Conservation (phyloP, 257 asterid genomes). For the Cinchona pubescens region DNA sequence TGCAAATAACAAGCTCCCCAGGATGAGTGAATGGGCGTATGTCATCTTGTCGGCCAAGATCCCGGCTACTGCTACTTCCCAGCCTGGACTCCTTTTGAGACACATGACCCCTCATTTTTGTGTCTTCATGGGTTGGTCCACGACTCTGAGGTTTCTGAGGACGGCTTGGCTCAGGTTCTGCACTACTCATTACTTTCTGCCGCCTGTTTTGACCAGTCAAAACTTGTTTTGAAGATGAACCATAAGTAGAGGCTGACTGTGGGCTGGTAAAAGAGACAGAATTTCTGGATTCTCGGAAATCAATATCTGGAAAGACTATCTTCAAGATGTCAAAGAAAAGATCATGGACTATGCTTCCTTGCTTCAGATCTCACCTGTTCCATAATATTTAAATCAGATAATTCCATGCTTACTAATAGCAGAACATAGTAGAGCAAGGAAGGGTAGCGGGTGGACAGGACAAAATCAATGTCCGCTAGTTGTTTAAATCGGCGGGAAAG, state of each 20-base stretch:
- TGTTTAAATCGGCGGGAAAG: background rate
- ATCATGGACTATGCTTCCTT: slow-evolving; percentile 83
- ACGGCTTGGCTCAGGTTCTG: slow-evolving; percentile 52
- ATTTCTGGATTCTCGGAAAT: slow-evolving; percentile 74
- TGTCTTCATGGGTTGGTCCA: slow-evolving; percentile 49
- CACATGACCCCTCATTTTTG: slow-evolving; percentile 34
- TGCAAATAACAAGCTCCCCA: slow-evolving; percentile 84
- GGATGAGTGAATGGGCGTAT: slow-evolving; percentile 76
- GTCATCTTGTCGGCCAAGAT: slow-evolving; percentile 45
- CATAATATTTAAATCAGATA: slow-evolving; percentile 16
- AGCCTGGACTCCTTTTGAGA: slow-evolving; percentile 54
- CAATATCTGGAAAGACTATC: slow-evolving; percentile 75
- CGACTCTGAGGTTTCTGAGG: slow-evolving; percentile 66
- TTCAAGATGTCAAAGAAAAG: slow-evolving; percentile 91
- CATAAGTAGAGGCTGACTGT: slow-evolving; percentile 34
- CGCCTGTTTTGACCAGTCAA: slow-evolving; percentile 54
- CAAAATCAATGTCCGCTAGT: background rate
- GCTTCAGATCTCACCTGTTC: slow-evolving; percentile 90
- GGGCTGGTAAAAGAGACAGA: slow-evolving; percentile 62
- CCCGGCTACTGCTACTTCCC: slow-evolving; percentile 47
- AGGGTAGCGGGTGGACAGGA: background rate
- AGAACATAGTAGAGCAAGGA: background rate
- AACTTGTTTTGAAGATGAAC: slow-evolving; percentile 63
- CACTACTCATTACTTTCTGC: slow-evolving; percentile 44
- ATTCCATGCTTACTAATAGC: slow-evolving; percentile 2